Percentiles rank a stretch among this genome's conserved stretches.
Evolutionary conservation across 495 filamentous ascomycete genomes (phyloP).

Genomic region (Penicillium riverlandense): DNA sequence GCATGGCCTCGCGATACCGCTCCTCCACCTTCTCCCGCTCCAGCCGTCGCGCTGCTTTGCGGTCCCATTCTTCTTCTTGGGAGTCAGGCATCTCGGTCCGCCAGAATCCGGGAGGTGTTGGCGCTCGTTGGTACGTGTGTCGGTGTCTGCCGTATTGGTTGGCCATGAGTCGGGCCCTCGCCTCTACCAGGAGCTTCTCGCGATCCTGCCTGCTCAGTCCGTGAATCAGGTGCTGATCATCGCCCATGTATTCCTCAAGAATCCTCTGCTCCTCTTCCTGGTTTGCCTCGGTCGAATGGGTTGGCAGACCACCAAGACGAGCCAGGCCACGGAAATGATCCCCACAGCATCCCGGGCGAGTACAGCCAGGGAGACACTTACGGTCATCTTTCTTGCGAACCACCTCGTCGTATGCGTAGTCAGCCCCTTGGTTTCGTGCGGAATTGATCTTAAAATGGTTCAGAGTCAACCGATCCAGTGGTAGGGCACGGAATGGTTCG

Average conservation of each 20-base stretch:
- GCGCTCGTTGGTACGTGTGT: conserved; percentile 59
- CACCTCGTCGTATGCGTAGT: conserved; percentile 68
- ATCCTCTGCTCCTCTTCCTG: conserved; percentile 45
- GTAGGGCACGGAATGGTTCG: conserved; percentile 44
- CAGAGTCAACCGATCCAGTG: conserved; percentile 44
- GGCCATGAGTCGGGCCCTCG: conserved; percentile 58
- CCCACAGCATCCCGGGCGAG: conserved; percentile 69
- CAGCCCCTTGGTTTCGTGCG: conserved; percentile 58
- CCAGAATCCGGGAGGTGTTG: conserved; percentile 84
- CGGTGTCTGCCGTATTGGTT: conserved; percentile 70
- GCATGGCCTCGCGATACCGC: conserved; percentile 75
- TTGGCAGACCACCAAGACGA: conserved; percentile 30
- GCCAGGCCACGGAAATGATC: conserved; percentile 59
- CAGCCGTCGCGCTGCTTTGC: conserved; percentile 49
- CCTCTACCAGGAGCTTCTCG: conserved; percentile 55
- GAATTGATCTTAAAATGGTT: conserved; percentile 85
- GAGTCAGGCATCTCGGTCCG: conserved; percentile 79
- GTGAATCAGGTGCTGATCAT: conserved; percentile 32
- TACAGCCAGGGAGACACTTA: conserved; percentile 74
- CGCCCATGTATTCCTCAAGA: conserved; percentile 62
- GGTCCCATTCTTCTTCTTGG: conserved; percentile 62
- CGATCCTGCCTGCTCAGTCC: conserved; percentile 44
- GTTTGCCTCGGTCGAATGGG: conserved; percentile 13
- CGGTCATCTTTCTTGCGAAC: conserved; percentile 67
- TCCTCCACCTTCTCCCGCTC: conserved; percentile 60